Conservation (phyloP, 2,329 filamentous ascomycete genomes). For the Trichoderma citrinoviride region DNA sequence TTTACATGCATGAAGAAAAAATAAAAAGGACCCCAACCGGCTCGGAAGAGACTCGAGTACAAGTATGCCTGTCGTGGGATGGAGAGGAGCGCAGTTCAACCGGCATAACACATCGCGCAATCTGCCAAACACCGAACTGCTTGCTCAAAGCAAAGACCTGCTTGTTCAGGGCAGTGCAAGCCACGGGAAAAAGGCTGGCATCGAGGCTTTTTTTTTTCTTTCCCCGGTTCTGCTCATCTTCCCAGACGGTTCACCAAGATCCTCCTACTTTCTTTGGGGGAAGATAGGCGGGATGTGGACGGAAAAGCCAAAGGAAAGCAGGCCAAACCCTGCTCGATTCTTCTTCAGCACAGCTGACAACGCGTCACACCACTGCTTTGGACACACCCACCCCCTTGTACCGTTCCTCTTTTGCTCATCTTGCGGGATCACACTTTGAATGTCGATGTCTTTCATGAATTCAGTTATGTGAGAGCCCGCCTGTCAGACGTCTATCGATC, state of each 20-base stretch:
- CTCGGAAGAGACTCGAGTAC: neutral
- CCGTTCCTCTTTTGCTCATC: neutral
- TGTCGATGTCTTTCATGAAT: neutral
- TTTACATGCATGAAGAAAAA: neutral
- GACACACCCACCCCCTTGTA: neutral
- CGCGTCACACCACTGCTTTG: slow-evolving; percentile 7
- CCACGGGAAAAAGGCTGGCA: neutral
- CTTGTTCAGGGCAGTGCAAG: neutral
- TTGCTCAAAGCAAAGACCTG: neutral
- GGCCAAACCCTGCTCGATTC: neutral
- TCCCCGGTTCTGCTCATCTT: neutral
- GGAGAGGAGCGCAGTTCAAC: neutral
- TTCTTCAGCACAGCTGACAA: neutral
- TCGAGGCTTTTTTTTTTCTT: neutral
- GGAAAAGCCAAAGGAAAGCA: neutral
- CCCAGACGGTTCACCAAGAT: neutral
- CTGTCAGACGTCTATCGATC: slow-evolving; percentile 20
- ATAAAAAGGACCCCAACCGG: neutral
- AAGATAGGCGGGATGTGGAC: neutral
- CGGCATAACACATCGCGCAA: slow-evolving; percentile 3
- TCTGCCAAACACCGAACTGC: neutral
- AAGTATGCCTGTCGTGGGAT: neutral
- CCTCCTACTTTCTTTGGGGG: neutral
- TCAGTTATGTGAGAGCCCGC: slow-evolving; percentile 4
- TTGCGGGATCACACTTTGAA: neutral